Evolutionary conservation across 345 rosid genomes (phyloP), one percentile per base, ranked within the genome.

Genomic region (Aquilaria sinensis): DNA sequence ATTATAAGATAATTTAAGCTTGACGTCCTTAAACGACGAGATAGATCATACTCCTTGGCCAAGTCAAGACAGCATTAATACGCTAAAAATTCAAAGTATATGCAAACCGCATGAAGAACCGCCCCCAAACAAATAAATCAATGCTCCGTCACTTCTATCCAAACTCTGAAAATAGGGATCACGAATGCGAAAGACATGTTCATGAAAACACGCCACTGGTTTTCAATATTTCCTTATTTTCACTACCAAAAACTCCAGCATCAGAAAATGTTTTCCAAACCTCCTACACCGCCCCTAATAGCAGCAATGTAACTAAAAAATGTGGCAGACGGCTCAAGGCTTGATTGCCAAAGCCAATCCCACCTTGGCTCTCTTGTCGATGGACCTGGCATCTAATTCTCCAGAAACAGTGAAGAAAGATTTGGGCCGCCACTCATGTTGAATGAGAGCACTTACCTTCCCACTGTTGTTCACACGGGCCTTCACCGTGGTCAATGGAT

Each of bases 401-500:
- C 90, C 97, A 0, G 96, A 83, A 60, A 93, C 51, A 2, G 96
- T 88, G 72, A 93, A 62, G 59, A 83, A 62, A 0, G 99, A 88
- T 72, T 66, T 90, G 3, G 98, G 96, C 48, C 80, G 84, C 97
- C 96, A 93, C 75, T 83, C 87, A 49, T 93, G 99, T 83, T 93
- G 98, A 61, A 93, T 64, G 46, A 93, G 87, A 13, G 96, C 94
- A 34, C 81, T 87, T 4, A 77, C 85, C 67, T 70, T 79, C 47
- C 98, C 97, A 2, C 67, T 56, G 56, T 89, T 90, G 85, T 88
- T 88, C 67, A 86, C 77, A 12, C 90, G 82, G 2, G 88, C 87
- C 81, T 93, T 93, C 77, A 93, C 74, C 0, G 72, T 58, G 31
- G 97, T 90, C 77, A 90, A 71, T 47, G 95, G 94, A 72, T 90